These are phyloP conservation scores for Ensete glaucum DNA, from an alignment of 176 grass and related monocot species.

Conservation along the genomic window DNA sequence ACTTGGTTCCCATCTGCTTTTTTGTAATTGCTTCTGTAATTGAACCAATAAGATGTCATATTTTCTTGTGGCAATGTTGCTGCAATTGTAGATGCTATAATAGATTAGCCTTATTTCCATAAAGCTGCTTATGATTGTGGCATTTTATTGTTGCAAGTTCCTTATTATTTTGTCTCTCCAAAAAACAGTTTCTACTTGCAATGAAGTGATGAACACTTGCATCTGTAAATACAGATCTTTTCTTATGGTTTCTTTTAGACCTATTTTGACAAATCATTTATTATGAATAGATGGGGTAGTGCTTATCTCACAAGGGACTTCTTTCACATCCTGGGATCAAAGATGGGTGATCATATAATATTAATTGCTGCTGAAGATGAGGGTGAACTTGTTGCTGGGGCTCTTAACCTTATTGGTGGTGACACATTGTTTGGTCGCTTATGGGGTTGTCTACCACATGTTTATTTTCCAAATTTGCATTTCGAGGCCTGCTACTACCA, in stretches of 20 bases:
- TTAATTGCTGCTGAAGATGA: slow-evolving; percentile 80
- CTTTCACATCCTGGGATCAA: slow-evolving; percentile 81
- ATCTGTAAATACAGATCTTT: not conserved
- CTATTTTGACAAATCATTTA: slow-evolving; percentile 10
- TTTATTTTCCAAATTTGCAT: slow-evolving; percentile 89
- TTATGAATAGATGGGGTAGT: slow-evolving; percentile 67
- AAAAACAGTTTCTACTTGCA: not conserved
- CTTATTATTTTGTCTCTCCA: not conserved
- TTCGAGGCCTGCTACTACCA: slow-evolving; percentile 99
- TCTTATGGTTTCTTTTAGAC: not conserved
- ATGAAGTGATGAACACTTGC: not conserved
- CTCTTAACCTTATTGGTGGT: slow-evolving; percentile 92
- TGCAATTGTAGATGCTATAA: not conserved
- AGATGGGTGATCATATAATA: slow-evolving; percentile 68
- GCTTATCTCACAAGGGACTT: slow-evolving; percentile 81
- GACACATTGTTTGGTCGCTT: slow-evolving; percentile 82
- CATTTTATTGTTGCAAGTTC: not conserved
- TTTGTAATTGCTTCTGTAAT: not conserved
- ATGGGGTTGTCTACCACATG: slow-evolving; percentile 84
- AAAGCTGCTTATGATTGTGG: not conserved
- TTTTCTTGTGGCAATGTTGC: not conserved
- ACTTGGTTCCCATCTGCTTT: not conserved
- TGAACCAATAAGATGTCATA: not conserved
- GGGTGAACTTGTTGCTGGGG: slow-evolving; percentile 57
- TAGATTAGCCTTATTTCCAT: not conserved